These are phyloP conservation scores for Fusarium compactum DNA, from an alignment of 2,329 filamentous ascomycete genomes.

Conservation along the genomic window DNA sequence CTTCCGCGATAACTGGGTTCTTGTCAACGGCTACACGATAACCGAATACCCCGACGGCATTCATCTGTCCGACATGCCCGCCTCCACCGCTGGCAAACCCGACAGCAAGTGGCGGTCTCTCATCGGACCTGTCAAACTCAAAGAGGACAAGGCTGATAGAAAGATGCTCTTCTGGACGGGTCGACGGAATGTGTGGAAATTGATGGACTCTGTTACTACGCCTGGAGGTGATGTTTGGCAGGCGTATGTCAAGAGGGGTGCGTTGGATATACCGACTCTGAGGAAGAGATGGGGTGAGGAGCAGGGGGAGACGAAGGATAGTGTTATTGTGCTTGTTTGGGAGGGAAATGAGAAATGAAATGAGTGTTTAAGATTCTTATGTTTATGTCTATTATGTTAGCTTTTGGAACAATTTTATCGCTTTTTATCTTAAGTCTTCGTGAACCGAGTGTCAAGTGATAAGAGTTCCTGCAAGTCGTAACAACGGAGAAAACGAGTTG, in stretches of 20 bases:
- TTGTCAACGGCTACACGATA: conserved; percentile 61
- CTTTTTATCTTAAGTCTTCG: too few species aligned
- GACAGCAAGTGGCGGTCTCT: conserved; percentile 30
- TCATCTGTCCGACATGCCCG: conserved; percentile 42
- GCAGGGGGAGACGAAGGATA: conserved; percentile 30
- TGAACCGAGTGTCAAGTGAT: too few species aligned
- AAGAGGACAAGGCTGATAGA: conserved; percentile 47
- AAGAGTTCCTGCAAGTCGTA: too few species aligned
- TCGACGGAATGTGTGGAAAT: conserved; percentile 54
- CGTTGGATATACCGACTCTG: conserved; percentile 19
- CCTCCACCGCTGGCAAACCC: conserved; percentile 10
- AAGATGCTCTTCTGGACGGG: conserved; percentile 54
- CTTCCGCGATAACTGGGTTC: conserved; percentile 61
- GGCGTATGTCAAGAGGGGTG: conserved; percentile 57
- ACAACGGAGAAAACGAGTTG: too few species aligned
- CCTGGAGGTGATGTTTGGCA: conserved; percentile 59
- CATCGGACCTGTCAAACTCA: conserved; percentile 50
- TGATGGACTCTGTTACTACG: conserved; percentile 55
- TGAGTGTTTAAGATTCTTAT: conserved; percentile 28
- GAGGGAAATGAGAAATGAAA: conserved; percentile 38
- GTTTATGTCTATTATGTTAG: conserved; percentile 17
- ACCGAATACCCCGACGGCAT: conserved; percentile 57
- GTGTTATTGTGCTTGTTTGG: conserved; percentile 48
- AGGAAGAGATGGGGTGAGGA: conserved; percentile 34
- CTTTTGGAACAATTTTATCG: background rate